Percentiles rank a stretch among this genome's conserved stretches.
Evolutionary conservation across 768 basidiomycete genomes (phyloP).

Genomic region (Boletus sensibilis): DNA sequence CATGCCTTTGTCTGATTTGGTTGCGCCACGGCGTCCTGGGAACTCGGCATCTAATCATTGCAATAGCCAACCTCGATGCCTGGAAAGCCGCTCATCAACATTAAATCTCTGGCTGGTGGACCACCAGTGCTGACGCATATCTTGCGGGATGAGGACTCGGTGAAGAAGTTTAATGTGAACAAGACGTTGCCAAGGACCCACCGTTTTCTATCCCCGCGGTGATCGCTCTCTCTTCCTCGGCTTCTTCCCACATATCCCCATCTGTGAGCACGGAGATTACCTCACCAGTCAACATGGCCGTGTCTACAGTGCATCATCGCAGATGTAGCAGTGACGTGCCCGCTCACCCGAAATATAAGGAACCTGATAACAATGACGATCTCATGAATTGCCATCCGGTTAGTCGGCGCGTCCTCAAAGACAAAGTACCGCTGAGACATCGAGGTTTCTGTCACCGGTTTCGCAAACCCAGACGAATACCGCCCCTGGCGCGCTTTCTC

Average conservation of each 20-base stretch:
- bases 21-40: constrained; percentile 65
- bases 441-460: constrained; percentile 7
- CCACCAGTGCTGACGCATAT: constrained; percentile 37
- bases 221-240: constrained; percentile 20
- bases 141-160: constrained; percentile 29
- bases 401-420: constrained; percentile 34
- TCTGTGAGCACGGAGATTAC: constrained; percentile 9
- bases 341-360: constrained; percentile 3
- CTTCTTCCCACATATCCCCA: constrained; percentile 20
- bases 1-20: constrained; percentile 60
- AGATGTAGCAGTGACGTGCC: constrained; percentile 19
- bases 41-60: constrained; percentile 46
- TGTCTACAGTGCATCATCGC: constrained; percentile 11
- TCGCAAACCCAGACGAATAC: background rate
- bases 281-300: background rate
- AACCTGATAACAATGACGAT: constrained; percentile 27
- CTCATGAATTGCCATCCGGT: constrained; percentile 30
- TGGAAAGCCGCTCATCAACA: constrained; percentile 45
- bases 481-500: background rate
- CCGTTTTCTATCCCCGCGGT: constrained; percentile 31
- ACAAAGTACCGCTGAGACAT: constrained; percentile 24
- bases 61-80: constrained; percentile 30
- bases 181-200: constrained; percentile 22
- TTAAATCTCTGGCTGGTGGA: constrained; percentile 31
- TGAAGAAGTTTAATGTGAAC: constrained; percentile 23